These are phyloP conservation scores for Parastagonospora nodorum DNA, from an alignment of 2,329 filamentous ascomycete species.

Conservation along the genomic window DNA sequence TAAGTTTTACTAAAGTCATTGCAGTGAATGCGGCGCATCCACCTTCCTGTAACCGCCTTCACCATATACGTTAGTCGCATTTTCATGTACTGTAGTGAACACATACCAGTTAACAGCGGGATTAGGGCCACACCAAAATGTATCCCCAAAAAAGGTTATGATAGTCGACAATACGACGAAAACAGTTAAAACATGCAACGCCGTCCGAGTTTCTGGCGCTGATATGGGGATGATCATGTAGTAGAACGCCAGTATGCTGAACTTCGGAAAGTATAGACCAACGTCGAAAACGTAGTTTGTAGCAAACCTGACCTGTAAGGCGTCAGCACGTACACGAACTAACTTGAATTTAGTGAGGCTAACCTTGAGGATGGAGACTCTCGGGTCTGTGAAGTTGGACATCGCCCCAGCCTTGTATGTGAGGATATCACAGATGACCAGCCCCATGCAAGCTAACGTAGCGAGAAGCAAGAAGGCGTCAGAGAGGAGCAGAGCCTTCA, in stretches of 20 bases:
- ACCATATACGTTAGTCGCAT: not conserved
- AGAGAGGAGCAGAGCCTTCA: not conserved
- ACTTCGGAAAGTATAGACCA: conserved; percentile 11
- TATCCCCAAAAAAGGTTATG: conserved; percentile 8
- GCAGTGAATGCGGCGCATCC: conserved; percentile 5
- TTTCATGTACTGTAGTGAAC: not conserved
- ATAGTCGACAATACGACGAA: conserved; percentile 7
- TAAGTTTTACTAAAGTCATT: conserved; percentile 3
- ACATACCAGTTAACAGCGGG: conserved; percentile 6
- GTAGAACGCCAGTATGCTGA: conserved; percentile 13
- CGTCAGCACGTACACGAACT: not conserved
- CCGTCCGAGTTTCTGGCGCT: conserved; percentile 1
- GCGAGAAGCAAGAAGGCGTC: conserved; percentile 5
- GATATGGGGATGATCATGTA: conserved; percentile 9
- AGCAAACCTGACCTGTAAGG: conserved; percentile 8
- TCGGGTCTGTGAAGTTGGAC: not conserved
- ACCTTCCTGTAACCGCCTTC: not conserved
- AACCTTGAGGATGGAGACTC: not conserved
- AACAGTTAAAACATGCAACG: conserved; percentile 3
- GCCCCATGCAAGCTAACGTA: not conserved
- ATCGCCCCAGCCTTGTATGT: conserved; percentile 10
- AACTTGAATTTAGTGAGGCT: not conserved
- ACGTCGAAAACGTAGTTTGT: conserved; percentile 14
- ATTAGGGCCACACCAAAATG: conserved; percentile 12
- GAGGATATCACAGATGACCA: conserved; percentile 7